phyloP scores from a whole-genome alignment of 345 rosid genomes.

The Syzygium jambos region DNA sequence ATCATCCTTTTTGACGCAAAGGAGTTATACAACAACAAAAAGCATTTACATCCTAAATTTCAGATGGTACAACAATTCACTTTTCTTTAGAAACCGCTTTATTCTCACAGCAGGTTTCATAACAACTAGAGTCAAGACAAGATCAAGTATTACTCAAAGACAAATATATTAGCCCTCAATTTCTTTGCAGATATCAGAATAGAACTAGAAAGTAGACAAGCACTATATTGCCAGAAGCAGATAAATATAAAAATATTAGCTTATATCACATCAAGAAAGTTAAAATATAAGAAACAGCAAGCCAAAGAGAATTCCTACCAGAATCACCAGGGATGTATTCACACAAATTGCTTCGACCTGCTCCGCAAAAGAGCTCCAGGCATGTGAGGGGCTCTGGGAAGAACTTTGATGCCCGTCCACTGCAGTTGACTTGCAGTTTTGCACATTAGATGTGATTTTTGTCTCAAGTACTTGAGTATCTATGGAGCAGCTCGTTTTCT shows the following conservation, averaged over 20 bases:
- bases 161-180: neutral
- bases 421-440: constrained; percentile 18
- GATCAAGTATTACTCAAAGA: neutral
- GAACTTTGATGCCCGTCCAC: constrained; percentile 10
- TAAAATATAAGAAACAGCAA: neutral
- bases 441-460: constrained; percentile 1
- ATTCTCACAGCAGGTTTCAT: neutral
- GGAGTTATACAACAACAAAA: neutral
- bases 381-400: constrained; percentile 39
- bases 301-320: constrained; percentile 39
- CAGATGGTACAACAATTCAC: neutral
- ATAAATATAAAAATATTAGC: neutral
- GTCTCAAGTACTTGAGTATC: constrained; percentile 4
- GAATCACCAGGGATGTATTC: constrained; percentile 71
- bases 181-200: neutral
- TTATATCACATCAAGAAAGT: neutral
- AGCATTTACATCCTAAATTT: neutral
- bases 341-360: constrained; percentile 73
- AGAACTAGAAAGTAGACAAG: neutral
- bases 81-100: neutral
- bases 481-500: neutral
- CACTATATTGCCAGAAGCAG: neutral
- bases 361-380: constrained; percentile 84
- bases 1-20: neutral
- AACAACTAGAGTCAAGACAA: neutral